Evolutionary conservation across 2,329 filamentous ascomycete species (phyloP), one percentile per base, ranked within the genome.

Genomic region (Fusarium proliferatum): DNA sequence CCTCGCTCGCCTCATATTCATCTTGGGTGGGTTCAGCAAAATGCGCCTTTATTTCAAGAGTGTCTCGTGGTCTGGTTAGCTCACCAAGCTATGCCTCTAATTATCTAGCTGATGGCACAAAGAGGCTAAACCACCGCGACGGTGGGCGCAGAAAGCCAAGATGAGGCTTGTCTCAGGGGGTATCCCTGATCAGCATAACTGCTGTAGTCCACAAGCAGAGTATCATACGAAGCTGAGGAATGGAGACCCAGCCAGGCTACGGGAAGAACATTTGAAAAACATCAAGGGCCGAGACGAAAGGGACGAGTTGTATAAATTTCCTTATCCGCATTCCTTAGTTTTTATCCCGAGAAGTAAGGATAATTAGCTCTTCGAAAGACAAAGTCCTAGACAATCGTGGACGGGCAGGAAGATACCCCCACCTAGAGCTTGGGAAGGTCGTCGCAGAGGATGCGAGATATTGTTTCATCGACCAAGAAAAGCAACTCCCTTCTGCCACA

Each of bases 101-200:
- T 58, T 52, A 61, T 61, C 64, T 71, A 63, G 65, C 69, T 74
- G 61, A 62, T 45, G 21, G 58, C 58, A 71, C 58, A 66, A 73
- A 75, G 58, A 73, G 57, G 60, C 65, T 72, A 69, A 71, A 65
- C 23, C 42, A 52, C 60, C 61, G 64, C 43, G 56, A 38, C 43
- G 67, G 69, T 72, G 74, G 67, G 65, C 66, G 66, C 64, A 67
- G 63, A 68, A 56, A 58, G 63, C 62, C 70, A 76, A 73, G 62
- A 67, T 68, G 76, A 78, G 74, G 71, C 42, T 46, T 64, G 76
- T 77, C 71, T 78, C 76, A 78, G 76, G 76, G 76, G 73, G 66
- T 56, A 76, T 76, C 72, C 75, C 69, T 77, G 73, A 61, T 73
- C 63, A 60, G 23, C 61, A 66, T 45, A 59, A 48, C 38, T 73